Base-by-base conservation (phyloP, 441 rosid species). In the Populus tomentosa region DNA sequence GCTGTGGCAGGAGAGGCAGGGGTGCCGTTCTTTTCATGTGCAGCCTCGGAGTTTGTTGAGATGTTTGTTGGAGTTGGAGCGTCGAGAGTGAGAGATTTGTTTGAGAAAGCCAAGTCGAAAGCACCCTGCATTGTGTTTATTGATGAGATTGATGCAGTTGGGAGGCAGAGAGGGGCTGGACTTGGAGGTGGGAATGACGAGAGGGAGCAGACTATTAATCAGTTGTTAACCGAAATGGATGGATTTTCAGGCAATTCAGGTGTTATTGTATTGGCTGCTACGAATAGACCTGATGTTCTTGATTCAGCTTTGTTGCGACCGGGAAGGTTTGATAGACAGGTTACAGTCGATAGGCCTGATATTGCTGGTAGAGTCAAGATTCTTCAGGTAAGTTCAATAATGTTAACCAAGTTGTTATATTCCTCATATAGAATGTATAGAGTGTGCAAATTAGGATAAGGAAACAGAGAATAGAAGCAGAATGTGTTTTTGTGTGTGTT, bases 161-260 rank as follows among this genome's bases (percentile, higher is more conserved):
- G 97, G 65, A 86, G 97, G 86, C 98, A 94, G 84, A 90, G 98
- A 83, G 98, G 98, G 77, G 98, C 98, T 7, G 98, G 97, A 4
- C 85, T 92, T 53, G 97, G 98, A 53, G 98, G 96, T 33, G 98
- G 97, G 62, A 92, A 94, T 79, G 97, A 94, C 79, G 97, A 94
- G 80, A 91, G 96, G 53, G 97, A 94, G 80, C 97, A 92, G 82
- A 91, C 97, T 4, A 94, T 92, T 70, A 89, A 92, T 78, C 94
- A 91, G 88, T 84, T 91, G 75, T 77, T 94, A 86, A 92, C 98
- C 10, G 98, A 94, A 79, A 94, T 92, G 98, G 97, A 94, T 83
- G 96, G 98, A 0, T 92, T 94, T 85, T 89, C 95, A 1, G 95
- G 97, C 28, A 94, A 94, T 75, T 90, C 97, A 0, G 97, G 98